phyloP scores from a whole-genome alignment of 139 green algal species.

The Edaphochlamys debaryana region DNA sequence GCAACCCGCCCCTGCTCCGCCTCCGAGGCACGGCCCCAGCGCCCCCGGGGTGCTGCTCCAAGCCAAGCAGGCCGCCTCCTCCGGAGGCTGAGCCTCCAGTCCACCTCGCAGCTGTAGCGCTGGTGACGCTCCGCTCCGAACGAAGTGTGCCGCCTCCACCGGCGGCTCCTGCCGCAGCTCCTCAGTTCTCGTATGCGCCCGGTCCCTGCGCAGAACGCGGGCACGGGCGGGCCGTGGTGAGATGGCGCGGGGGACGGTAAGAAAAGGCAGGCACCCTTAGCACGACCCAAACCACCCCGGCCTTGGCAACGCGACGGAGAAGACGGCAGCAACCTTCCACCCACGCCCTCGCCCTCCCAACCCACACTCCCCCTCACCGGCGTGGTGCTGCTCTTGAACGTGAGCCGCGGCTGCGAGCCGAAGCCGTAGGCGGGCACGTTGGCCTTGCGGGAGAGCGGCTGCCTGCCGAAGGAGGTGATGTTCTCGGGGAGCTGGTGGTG shows the following conservation, averaged over 20 bases:
- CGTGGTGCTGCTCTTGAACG: constrained; percentile 37
- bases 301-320: not conserved
- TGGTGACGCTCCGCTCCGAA: too few species aligned
- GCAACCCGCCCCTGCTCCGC: too few species aligned
- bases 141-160: too few species aligned
- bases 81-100: too few species aligned
- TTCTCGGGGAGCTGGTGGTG: constrained; percentile 34
- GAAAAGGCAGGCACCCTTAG: too few species aligned
- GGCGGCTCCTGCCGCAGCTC: too few species aligned
- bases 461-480: constrained; percentile 29
- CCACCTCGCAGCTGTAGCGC: too few species aligned
- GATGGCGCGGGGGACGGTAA: not conserved
- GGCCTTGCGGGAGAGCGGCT: constrained; percentile 1
- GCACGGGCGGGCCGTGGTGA: not conserved
- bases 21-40: too few species aligned
- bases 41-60: too few species aligned
- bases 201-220: not conserved
- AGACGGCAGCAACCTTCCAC: not conserved
- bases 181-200: not conserved
- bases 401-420: constrained; percentile 12
- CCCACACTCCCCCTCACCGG: constrained; percentile 9
- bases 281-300: too few species aligned
- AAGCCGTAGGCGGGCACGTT: constrained; percentile 28
- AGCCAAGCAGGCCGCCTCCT: too few species aligned
- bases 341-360: not conserved